Evolutionary conservation across 2,329 filamentous ascomycete genomes (phyloP), one percentile per base, ranked within the genome.

Genomic region (Alternaria sp.): DNA sequence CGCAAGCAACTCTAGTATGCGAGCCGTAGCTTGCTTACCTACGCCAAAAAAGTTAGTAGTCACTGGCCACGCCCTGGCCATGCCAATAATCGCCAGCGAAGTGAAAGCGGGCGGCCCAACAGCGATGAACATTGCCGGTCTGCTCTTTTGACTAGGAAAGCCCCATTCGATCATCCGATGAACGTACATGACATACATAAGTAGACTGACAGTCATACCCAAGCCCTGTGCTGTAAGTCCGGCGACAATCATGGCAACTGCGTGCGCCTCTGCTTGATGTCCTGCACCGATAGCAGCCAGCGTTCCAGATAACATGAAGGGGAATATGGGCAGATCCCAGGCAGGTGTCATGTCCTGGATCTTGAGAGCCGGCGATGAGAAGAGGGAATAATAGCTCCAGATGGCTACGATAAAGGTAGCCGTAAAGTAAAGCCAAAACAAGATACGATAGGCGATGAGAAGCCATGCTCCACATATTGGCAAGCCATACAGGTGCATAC

Each of bases 301-400:
- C 5, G 40, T 54, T 3, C 51, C 40, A 27, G 38, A 32, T 5
- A 54, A 28, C 51, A 54, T 54, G 12, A 54, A 54, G 2, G 51
- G 51, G 11, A 54, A 54, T 3, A 54, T 54, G 27, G 51, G 51
- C 6, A 54, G 51, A 12, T 45, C 51, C 51, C 51, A 54, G 18
- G 51, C 51, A 28, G 51, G 51, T n/a, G 40, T 44, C 51, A 45
- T 54, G 28, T 54, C 51, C 3, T 54, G 27, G 12, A 45, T 45
- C 18, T 54, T 54, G 3, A 54, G 51, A 10, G 12, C 79, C 78
- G 16, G 91, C 75, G 0, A 43, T 4, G 36, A 43, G n/a, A 57
- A 57, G 20, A 57, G 44, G 22, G 41, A 44, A 7, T 38, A 48
- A 36, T 49, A 49, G 14, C 34, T 32, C 20, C 8, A 18, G 27